Evolutionary conservation across 1,284 basidiomycete genomes (phyloP).

Genomic region (Pisolithus thermaeus): DNA sequence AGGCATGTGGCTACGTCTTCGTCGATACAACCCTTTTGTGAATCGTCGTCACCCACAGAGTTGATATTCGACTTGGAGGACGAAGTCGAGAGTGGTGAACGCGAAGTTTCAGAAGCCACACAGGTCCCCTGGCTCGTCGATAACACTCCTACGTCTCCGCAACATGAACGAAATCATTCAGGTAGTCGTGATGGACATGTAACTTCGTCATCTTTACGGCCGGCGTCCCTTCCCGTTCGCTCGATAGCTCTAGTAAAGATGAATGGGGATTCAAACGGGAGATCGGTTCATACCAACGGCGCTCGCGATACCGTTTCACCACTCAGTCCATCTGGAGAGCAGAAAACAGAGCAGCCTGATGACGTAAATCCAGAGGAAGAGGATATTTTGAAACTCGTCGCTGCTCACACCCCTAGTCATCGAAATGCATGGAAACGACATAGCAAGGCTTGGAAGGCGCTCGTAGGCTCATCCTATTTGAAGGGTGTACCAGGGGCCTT

Average conservation of each 20-base stretch:
- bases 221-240: conserved; percentile 59
- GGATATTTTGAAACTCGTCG: conserved; percentile 55
- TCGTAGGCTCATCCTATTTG: conserved; percentile 41
- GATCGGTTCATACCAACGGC: not conserved
- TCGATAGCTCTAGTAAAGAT: conserved; percentile 41
- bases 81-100: conserved; percentile 30
- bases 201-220: conserved; percentile 53
- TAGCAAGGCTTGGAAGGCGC: conserved; percentile 58
- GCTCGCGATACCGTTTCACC: not conserved
- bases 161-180: conserved; percentile 27
- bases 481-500: conserved; percentile 30
- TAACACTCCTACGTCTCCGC: conserved; percentile 28
- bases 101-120: conserved; percentile 21
- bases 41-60: conserved; percentile 34
- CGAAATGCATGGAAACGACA: conserved; percentile 61
- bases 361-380: conserved; percentile 42
- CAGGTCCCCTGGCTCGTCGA: conserved; percentile 43
- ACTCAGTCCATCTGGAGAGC: conserved; percentile 1
- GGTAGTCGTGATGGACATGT: conserved; percentile 40
- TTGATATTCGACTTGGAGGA: conserved; percentile 66
- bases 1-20: conserved; percentile 27
- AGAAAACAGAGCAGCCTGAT: conserved; percentile 17
- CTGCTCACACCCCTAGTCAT: conserved; percentile 65
- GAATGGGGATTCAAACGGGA: not conserved
- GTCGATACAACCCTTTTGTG: conserved; percentile 6